Evolutionary conservation across 805 yeast species (phyloP).

Genomic region (Spathaspora girioi): DNA sequence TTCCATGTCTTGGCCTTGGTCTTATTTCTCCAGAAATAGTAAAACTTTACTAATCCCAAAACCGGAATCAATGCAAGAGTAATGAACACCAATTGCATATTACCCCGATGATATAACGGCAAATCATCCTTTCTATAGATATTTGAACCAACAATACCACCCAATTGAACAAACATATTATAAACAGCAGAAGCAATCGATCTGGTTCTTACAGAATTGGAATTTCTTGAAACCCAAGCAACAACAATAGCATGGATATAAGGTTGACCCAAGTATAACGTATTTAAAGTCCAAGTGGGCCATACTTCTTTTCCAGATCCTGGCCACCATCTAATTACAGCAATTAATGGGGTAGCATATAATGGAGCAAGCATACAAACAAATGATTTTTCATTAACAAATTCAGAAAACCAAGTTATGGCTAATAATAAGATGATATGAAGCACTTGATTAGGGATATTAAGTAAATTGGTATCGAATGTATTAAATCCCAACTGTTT

Average conservation of each 20-base stretch:
- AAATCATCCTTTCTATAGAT: constrained; percentile 55
- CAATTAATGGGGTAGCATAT: constrained; percentile 5
- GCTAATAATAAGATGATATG: constrained; percentile 31
- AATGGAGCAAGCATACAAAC: constrained; percentile 7
- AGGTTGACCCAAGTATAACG: constrained; percentile 25
- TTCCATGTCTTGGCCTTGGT: constrained; percentile 49
- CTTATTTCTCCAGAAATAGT: constrained; percentile 41
- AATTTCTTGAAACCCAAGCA: constrained; percentile 58
- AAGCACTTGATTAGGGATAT: constrained; percentile 21
- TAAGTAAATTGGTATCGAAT: constrained; percentile 18
- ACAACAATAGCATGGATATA: constrained; percentile 18
- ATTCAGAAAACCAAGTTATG: constrained; percentile 36
- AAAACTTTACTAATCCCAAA: constrained; percentile 27
- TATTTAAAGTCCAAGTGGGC: constrained; percentile 13
- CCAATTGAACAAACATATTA: constrained; percentile 62
- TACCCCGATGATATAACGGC: constrained; percentile 61
- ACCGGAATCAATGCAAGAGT: constrained; percentile 27
- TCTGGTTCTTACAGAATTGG: constrained; percentile 60
- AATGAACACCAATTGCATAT: constrained; percentile 36
- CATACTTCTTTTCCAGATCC: constrained; percentile 9
- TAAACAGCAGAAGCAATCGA: constrained; percentile 64
- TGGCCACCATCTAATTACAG: constrained; percentile 9
- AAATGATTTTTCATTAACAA: constrained; percentile 19
- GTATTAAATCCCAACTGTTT: constrained; percentile 20
- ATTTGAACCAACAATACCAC: constrained; percentile 50